Evolutionary conservation across 768 basidiomycete species (phyloP).

Genomic region (Lyophyllum atratum): DNA sequence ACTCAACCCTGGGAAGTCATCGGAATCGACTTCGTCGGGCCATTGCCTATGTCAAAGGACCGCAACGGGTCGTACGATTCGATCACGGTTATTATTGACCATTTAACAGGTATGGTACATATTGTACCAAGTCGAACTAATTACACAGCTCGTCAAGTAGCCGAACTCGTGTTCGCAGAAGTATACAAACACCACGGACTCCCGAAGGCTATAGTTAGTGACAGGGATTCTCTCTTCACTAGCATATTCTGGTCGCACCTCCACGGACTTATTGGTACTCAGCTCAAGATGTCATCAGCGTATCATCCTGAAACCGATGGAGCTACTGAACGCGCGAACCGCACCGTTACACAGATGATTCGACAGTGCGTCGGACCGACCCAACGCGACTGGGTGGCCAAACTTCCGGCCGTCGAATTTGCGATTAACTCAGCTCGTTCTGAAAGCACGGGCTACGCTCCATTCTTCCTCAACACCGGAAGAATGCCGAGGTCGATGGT

Average conservation of each 20-base stretch:
- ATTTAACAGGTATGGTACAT: constrained; percentile 17
- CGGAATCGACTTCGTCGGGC: constrained; percentile 16
- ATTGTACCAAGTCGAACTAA: constrained; percentile 14
- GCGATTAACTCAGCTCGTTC: constrained; percentile 36
- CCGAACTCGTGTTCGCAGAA: constrained; percentile 21
- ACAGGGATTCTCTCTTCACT: constrained; percentile 21
- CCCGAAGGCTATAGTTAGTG: constrained; percentile 19
- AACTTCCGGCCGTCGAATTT: constrained; percentile 35
- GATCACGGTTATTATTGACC: constrained; percentile 21
- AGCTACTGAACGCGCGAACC: constrained; percentile 31
- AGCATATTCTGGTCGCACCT: constrained; percentile 14
- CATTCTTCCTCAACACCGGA: constrained; percentile 29
- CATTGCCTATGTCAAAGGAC: constrained; percentile 16
- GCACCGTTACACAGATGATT: constrained; percentile 30
- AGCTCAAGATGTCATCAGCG: constrained; percentile 30
- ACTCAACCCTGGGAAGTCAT: constrained; percentile 15
- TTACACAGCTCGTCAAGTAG: constrained; percentile 19
- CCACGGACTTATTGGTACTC: constrained; percentile 18
- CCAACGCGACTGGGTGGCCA: constrained; percentile 29
- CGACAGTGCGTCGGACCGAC: constrained; percentile 19
- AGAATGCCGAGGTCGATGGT: constrained; percentile 19
- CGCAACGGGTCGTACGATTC: constrained; percentile 22
- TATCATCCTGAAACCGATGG: constrained; percentile 20
- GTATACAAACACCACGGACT: constrained; percentile 31
- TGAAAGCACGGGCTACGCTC: constrained; percentile 33